A percentile compares a stretch with the other conserved stretches of the same genome.
These are phyloP conservation scores for Hortaea werneckii DNA, from an alignment of 2,329 filamentous ascomycete species.

Conservation along the genomic window DNA sequence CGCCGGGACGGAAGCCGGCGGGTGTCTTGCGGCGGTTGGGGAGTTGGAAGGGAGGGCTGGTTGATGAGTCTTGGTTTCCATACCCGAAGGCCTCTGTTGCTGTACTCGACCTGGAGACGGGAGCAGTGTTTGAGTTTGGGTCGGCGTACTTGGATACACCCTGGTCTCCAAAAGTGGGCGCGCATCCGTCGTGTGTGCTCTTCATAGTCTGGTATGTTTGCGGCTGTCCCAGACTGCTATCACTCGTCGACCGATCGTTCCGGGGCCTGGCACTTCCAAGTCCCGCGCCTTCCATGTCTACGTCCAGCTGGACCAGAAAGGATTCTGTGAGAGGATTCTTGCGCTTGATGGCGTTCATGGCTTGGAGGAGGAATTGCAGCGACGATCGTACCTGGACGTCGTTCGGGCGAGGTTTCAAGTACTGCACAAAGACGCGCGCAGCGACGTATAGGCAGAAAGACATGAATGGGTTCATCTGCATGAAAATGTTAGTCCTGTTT, in stretches of 20 bases:
- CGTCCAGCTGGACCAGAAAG: conserved; percentile 84
- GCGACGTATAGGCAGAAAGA: conserved; percentile 96
- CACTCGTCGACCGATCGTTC: too few species aligned
- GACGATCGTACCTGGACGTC: conserved; percentile 71
- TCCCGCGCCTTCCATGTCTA: conserved; percentile 71
- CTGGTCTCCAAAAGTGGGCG: conserved; percentile 13
- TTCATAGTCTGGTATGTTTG: too few species aligned
- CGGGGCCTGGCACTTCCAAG: conserved; percentile 30
- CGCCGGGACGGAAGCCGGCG: conserved; percentile 7
- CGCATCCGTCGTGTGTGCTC: too few species aligned
- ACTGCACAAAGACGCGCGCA: conserved; percentile 88
- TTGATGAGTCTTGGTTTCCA: background rate
- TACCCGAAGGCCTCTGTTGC: background rate
- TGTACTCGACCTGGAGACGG: background rate
- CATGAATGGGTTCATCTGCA: conserved; percentile 86
- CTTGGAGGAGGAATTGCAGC: conserved; percentile 78
- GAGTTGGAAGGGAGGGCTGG: conserved; percentile 10
- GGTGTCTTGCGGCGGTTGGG: conserved; percentile 18
- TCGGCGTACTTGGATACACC: conserved; percentile 15
- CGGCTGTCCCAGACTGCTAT: too few species aligned
- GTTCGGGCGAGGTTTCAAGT: conserved; percentile 84
- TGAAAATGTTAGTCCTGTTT: conserved; percentile 4
- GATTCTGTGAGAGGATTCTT: conserved; percentile 89
- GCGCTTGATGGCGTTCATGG: conserved; percentile 80
- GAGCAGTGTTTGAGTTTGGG: conserved; percentile 4